phyloP scores from a whole-genome alignment of 2,329 filamentous ascomycete species.

The Aspergillus tamarii region DNA sequence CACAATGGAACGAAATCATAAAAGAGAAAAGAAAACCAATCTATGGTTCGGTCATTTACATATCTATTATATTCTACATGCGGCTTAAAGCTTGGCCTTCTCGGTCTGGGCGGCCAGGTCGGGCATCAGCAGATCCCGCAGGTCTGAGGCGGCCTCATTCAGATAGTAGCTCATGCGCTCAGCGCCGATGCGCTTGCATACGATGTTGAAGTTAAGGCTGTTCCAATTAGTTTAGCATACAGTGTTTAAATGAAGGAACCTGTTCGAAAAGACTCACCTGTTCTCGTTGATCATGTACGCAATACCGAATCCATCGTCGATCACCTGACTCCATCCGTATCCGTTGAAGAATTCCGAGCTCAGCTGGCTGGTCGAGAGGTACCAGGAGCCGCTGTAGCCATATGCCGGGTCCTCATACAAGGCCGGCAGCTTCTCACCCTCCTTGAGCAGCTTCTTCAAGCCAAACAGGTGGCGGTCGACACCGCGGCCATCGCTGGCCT shows the following conservation, averaged over 20 bases:
- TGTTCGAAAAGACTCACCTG: slow-evolving; percentile 57
- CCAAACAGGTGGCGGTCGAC: slow-evolving; percentile 98
- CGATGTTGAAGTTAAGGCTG: slow-evolving; percentile 97
- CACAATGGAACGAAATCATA: neutral
- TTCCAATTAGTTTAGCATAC: slow-evolving; percentile 15
- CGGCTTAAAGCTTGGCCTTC: slow-evolving; percentile 69
- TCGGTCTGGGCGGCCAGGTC: slow-evolving; percentile 68
- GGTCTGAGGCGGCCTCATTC: slow-evolving; percentile 87
- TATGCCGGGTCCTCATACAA: slow-evolving; percentile 88
- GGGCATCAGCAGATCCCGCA: slow-evolving; percentile 82
- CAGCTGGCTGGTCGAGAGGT: slow-evolving; percentile 83
- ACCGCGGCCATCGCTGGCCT: slow-evolving; percentile 88
- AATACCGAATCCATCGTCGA: slow-evolving; percentile 94
- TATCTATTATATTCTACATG: slow-evolving; percentile 57
- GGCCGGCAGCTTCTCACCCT: slow-evolving; percentile 77
- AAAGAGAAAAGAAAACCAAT: neutral
- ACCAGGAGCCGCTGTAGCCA: slow-evolving; percentile 84
- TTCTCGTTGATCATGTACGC: slow-evolving; percentile 99
- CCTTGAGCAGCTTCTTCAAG: slow-evolving; percentile 83
- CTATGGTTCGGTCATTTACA: neutral
- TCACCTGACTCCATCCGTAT: slow-evolving; percentile 97
- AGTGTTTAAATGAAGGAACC: neutral
- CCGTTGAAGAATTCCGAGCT: slow-evolving; percentile 98
- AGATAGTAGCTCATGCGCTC: slow-evolving; percentile 95
- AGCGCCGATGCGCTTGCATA: slow-evolving; percentile 87